Base-by-base conservation (phyloP, 2,329 filamentous ascomycete species). In the Lasiodiplodia theobromae region DNA sequence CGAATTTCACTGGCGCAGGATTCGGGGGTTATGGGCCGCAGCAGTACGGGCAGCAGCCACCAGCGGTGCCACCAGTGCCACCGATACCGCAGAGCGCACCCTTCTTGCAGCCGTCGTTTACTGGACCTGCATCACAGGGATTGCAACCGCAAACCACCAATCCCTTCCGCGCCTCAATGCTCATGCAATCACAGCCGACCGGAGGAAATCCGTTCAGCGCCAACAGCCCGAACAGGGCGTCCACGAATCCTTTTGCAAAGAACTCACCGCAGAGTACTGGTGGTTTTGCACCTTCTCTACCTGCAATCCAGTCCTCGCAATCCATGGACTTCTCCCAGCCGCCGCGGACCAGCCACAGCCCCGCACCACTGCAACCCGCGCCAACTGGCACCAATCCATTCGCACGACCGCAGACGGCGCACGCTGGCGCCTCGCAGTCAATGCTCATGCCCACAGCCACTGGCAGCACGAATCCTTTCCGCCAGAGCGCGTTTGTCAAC, bases 381-480 rank as follows among this genome's bases (percentile, higher is more conserved):
- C 84, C 85, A n/a, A 91, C 90, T 16, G 90, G 90, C 57, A 92
- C 90, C 1, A 93, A 92, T 74, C 91, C 91, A 0, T 92, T 92
- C 75, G 87, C 89, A 23, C 87, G 88, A 21, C 80, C 85, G 40
- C 63, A 72, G 44, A 77, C 70, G 68, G 74, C 69, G 18, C 73
- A 72, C 31, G 75, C 72, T 31, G 68, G 65, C 70, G 56, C 14
- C 54, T 68, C 28, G 65, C 76, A 73, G 56, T 74, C 75, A 10
- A 76, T 75, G 56, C 86, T 60, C 81, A 86, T 86, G 66, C 88
- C 93, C 2, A 93, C 95, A 75, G 87, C 91, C 1, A 97, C 94
- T 0, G 94, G 94, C 10, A 93, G 88, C 75, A 97, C 94, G 2
- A 99, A 99, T 75, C 96, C 96, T 0, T 98, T 98, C 86, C 88